Evolutionary conservation across 306 rosid genomes (phyloP).

Genomic region (Begonia peltatifolia): DNA sequence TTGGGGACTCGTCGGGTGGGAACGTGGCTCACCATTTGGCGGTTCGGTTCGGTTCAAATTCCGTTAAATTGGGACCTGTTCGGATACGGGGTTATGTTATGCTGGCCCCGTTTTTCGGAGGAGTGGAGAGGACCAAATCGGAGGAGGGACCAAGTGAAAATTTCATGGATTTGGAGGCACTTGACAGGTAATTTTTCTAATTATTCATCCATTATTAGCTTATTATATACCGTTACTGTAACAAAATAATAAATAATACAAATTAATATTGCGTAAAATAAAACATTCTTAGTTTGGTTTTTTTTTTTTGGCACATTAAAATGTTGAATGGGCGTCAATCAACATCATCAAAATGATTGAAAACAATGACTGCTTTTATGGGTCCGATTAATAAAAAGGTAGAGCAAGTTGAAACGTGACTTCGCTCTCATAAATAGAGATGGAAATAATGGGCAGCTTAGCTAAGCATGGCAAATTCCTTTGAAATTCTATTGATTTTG

Average conservation of each 20-base stretch:
- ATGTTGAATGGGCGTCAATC: not conserved
- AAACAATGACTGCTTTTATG: not conserved
- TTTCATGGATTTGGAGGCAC: conserved; percentile 37
- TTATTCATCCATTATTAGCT: too few species aligned
- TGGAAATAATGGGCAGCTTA: too few species aligned
- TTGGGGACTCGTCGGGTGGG: conserved; percentile 93
- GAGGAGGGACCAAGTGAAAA: conserved; percentile 62
- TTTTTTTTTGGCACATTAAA: too few species aligned
- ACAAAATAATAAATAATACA: too few species aligned
- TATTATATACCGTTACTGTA: too few species aligned
- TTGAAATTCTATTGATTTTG: too few species aligned
- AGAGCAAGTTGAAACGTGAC: too few species aligned
- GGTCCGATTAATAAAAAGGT: not conserved
- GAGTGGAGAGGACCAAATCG: conserved; percentile 58
- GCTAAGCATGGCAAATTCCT: too few species aligned
- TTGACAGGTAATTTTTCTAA: conserved; percentile 48
- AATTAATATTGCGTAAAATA: too few species aligned
- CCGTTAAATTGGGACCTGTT: conserved; percentile 21
- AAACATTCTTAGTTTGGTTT: too few species aligned
- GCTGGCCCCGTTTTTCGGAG: conserved; percentile 89
- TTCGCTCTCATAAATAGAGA: too few species aligned
- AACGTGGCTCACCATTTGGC: conserved; percentile 83
- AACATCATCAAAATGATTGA: not conserved
- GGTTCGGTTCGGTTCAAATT: conserved; percentile 30
- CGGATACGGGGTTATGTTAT: conserved; percentile 49